Conservation (phyloP, 768 basidiomycete genomes). For the Punctularia strigosozonata region DNA sequence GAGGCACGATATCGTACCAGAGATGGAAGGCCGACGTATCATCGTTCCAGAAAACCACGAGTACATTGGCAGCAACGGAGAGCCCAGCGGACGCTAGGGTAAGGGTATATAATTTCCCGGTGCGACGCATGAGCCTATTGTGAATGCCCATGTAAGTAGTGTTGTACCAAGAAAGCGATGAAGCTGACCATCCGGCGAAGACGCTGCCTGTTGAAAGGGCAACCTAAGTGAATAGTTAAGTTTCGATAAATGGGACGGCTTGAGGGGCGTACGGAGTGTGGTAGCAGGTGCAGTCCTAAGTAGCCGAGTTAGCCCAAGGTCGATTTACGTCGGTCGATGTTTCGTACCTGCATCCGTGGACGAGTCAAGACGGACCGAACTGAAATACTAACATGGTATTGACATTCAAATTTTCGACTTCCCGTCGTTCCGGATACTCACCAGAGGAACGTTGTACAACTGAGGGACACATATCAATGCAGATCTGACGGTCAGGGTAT, state of each 20-base stretch:
- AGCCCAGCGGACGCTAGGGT: slow-evolving; percentile 56
- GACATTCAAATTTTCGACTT: background rate
- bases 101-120: slow-evolving; percentile 75
- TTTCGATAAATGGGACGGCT: slow-evolving; percentile 10
- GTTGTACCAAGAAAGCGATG: slow-evolving; percentile 1
- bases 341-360: slow-evolving; percentile 60
- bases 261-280: slow-evolving; percentile 61
- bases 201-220: slow-evolving; percentile 80
- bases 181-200: slow-evolving; percentile 68
- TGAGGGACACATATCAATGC: slow-evolving; percentile 10
- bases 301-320: background rate
- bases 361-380: slow-evolving; percentile 60
- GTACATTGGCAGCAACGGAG: slow-evolving; percentile 43
- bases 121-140: slow-evolving; percentile 72
- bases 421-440: slow-evolving; percentile 18
- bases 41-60: slow-evolving; percentile 59
- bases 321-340: slow-evolving; percentile 2
- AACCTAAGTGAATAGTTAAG: slow-evolving; percentile 30
- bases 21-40: slow-evolving; percentile 47
- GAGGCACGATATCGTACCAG: slow-evolving; percentile 71
- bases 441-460: slow-evolving; percentile 84
- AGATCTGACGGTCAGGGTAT: background rate
- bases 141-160: slow-evolving; percentile 6
- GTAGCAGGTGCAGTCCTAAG: slow-evolving; percentile 73
- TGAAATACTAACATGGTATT: slow-evolving; percentile 50